Base-by-base conservation (phyloP, 495 filamentous ascomycete species). In the Coniosporium apollinis region DNA sequence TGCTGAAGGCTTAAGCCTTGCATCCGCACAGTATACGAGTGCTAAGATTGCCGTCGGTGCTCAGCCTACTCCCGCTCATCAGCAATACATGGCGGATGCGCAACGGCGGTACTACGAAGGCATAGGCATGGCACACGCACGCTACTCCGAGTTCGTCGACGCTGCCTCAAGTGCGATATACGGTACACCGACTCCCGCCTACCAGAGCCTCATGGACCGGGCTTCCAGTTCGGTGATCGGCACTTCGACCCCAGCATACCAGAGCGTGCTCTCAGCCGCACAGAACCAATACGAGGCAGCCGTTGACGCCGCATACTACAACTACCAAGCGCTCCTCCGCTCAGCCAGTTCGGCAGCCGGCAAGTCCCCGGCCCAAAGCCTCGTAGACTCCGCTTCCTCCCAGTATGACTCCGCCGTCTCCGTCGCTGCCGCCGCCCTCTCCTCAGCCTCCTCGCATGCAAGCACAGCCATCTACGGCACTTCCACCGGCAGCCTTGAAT, bases 91-190 rank as follows among this genome's bases (percentile, higher is more conserved):
- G 6, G 59, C 70, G 14, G 67, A 73, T 37, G 74, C 76, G 19
- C 72, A 70, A 41, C 61, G 72, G 35, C 76, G 74, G 43, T 89
- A 85, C 51, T 84, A 84, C 44, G 75, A 82, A 37, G 78, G 71
- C 7, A 43, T 86, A 35, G 82, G 82, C 11, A 43, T 82, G 15
- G 82, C 82, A 2, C 78, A 89, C 48, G 79, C 74, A 28, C 70
- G 72, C 14, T 86, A 83, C 45, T 71, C 76, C 7, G 72, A 75
- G 19, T 84, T 87, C 45, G 40, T 85, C 5, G 63, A 62, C 9
- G 71, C 76, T 6, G 80, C 77, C 16, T 79, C 74, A 15, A 65
- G 56, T 41, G 66, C 63, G 21, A 39, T 69, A 9, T 59, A 59
- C 22, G 57, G 57, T 5, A 57, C 53, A 17, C 65, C 68, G 3